Base-by-base conservation (phyloP, 1,139 yeast genomes). In the Hyphopichia buzzinii region DNA sequence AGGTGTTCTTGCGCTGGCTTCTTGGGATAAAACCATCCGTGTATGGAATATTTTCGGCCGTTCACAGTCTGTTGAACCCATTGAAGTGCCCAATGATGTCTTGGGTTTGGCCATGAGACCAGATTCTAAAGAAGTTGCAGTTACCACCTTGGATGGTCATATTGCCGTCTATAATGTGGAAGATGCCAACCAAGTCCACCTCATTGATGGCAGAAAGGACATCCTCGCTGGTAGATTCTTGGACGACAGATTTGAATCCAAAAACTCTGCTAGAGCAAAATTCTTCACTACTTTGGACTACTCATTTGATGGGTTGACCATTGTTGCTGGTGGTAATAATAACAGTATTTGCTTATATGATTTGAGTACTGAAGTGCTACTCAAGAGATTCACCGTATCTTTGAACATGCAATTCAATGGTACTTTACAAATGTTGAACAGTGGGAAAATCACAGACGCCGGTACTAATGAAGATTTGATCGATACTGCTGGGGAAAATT, bases 1-100 rank as follows among this genome's bases (percentile, higher is more conserved):
- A 43, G 76, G 88, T 16, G 73, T 82, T 8, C 69, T 92, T 39
- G 97, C 96, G 3, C 83, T 94, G 40, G 95, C 96, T 2, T 84
- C 96, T 19, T 94, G 99, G 99, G 99, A 92, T 62, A 85, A 84
- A 50, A 88, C 97, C 2, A 83, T 90, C 10, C 72, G 98, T 49
- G 72, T 92, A 10, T 92, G 99, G 99, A 85, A 83, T 55, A 80
- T 92, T 30, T 92, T 92, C 58, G 84, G 90, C 7, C 77, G 96
- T 48, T 74, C 88, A 0, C 89, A 82, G 54, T 81, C 80, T 33
- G 95, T 87, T 33, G 99, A 92, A 60, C 97, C 98, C 4, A 78
- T 92, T 50, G 89, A 85, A 50, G 78, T 88, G 22, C 78, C 75
- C 40, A 78, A 92, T 26, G 98, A 92, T 57, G 96, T 88, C n/a